These are phyloP conservation scores for Penicillium sp. DNA, from an alignment of 2,329 filamentous ascomycete species.

Conservation along the genomic window DNA sequence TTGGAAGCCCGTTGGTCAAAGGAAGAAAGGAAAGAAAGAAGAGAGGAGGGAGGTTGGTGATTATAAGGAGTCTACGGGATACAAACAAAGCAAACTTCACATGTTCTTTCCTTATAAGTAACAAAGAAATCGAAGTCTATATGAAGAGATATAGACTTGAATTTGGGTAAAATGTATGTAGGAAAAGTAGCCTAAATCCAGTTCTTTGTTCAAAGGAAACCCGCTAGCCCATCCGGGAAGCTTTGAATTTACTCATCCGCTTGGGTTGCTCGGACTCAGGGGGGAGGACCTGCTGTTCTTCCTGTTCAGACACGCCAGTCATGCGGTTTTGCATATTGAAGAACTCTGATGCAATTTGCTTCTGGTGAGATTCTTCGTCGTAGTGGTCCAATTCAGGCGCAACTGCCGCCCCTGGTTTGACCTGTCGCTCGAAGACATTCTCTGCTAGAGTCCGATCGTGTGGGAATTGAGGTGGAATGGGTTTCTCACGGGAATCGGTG, in stretches of 20 bases:
- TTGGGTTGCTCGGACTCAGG: constrained; percentile 61
- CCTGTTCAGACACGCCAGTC: constrained; percentile 70
- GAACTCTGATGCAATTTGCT: constrained; percentile 79
- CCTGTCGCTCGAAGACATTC: constrained; percentile 54
- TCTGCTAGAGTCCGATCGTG: constrained; percentile 58
- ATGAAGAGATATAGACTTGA: not conserved
- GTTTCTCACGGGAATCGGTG: constrained; percentile 19
- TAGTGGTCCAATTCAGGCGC: constrained; percentile 62
- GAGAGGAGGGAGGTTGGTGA: not conserved
- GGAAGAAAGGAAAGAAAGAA: not conserved
- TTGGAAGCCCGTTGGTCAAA: constrained; percentile 3
- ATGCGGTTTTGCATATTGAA: constrained; percentile 78
- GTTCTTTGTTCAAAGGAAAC: not conserved
- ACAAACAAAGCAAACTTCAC: constrained; percentile 1
- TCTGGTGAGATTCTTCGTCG: constrained; percentile 69
- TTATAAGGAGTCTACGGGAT: not conserved
- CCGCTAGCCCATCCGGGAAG: constrained; percentile 42
- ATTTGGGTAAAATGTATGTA: not conserved
- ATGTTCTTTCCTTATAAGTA: too few relatives aligned
- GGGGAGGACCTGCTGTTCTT: constrained; percentile 65
- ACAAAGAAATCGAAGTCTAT: too few relatives aligned
- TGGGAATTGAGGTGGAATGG: constrained; percentile 36
- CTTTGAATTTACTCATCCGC: constrained; percentile 49
- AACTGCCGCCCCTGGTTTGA: constrained; percentile 30
- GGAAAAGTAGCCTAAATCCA: not conserved